Conservation (phyloP, 352 stramenopile species). For the Aphanomyces astaci region DNA sequence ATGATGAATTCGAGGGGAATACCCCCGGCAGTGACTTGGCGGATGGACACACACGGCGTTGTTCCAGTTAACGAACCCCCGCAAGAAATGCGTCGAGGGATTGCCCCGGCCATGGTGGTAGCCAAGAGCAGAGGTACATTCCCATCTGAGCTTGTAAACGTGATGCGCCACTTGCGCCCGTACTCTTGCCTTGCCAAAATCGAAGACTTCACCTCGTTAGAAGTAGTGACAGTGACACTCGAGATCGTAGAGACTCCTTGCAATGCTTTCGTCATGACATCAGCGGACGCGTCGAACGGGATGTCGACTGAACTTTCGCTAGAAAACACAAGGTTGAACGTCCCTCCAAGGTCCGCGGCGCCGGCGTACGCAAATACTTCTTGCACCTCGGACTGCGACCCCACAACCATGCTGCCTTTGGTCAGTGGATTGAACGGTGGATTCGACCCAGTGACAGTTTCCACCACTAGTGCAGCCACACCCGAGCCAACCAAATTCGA, state of each 20-base stretch:
- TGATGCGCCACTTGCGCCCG: constrained; percentile 59
- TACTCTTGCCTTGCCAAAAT: constrained; percentile 40
- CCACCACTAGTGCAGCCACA: constrained; percentile 31
- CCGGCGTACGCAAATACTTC: constrained; percentile 58
- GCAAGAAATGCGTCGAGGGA: constrained; percentile 36
- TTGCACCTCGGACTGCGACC: constrained; percentile 43
- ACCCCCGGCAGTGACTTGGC: constrained; percentile 32
- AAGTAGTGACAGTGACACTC: constrained; percentile 40
- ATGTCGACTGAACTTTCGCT: constrained; percentile 49
- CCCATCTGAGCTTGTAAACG: constrained; percentile 31
- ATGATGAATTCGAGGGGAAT: constrained; percentile 26
- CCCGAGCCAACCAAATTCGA: constrained; percentile 22
- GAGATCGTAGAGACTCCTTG: constrained; percentile 58
- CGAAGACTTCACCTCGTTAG: constrained; percentile 26
- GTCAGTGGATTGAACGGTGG: constrained; percentile 13
- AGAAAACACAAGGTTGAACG: constrained; percentile 51
- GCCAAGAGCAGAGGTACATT: constrained; percentile 30
- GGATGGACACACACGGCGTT: constrained; percentile 41
- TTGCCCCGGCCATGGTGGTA: constrained; percentile 31
- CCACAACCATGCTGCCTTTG: constrained; percentile 29
- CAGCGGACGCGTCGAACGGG: constrained; percentile 33
- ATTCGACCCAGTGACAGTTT: constrained; percentile 35
- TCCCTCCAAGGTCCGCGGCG: constrained; percentile 49
- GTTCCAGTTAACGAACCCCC: constrained; percentile 50
- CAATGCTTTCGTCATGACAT: constrained; percentile 43